Conservation (phyloP, 2,329 filamentous ascomycete species). For the Diaporthe capsici region DNA sequence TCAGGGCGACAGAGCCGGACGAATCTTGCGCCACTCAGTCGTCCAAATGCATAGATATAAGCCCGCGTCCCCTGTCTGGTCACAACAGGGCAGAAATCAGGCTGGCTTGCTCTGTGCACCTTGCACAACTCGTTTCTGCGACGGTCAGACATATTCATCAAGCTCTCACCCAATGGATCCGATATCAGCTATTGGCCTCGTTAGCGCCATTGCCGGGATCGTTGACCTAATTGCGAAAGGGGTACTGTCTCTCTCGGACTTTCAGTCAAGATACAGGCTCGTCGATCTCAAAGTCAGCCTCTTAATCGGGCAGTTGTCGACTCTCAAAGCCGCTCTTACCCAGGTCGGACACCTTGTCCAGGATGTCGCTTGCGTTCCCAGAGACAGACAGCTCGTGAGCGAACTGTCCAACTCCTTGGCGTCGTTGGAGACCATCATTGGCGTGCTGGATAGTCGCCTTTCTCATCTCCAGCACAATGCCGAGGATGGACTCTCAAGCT, state of each 20-base stretch:
- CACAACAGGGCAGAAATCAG: background rate
- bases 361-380: background rate
- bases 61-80: background rate
- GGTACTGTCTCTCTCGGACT: background rate
- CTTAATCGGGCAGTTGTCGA: background rate
- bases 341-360: background rate
- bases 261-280: background rate
- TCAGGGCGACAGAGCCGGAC: background rate
- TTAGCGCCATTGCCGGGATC: background rate
- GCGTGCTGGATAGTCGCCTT: background rate
- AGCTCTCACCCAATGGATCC: slow-evolving; percentile 1
- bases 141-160: background rate
- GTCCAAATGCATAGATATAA: background rate
- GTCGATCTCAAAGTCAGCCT: slow-evolving; percentile 17
- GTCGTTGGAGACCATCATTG: background rate
- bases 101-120: background rate
- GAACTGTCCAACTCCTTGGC: background rate
- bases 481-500: background rate
- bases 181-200: background rate
- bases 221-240: background rate
- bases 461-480: background rate
- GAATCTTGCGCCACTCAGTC: background rate
- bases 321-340: background rate
- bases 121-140: background rate
- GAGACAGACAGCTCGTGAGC: background rate